phyloP scores from a whole-genome alignment of 179 eudicot species.

The Vitellaria paradoxa region DNA sequence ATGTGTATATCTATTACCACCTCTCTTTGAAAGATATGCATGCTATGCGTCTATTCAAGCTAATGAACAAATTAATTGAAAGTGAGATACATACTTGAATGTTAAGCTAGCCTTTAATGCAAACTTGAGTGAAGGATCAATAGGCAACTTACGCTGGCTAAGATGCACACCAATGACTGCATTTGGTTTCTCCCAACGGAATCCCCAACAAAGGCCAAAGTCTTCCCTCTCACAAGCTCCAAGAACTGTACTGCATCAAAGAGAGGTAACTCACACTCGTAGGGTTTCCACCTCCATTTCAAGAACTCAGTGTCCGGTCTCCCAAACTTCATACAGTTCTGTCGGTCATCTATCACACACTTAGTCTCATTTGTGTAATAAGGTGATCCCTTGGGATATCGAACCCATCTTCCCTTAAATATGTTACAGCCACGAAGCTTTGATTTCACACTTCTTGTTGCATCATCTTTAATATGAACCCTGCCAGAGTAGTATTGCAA shows the following conservation, averaged over 20 bases:
- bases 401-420: neutral
- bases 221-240: conserved; percentile 26
- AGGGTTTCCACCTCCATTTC: conserved; percentile 50
- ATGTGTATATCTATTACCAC: no score
- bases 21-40: no score
- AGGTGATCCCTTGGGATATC: neutral
- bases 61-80: no score
- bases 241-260: conserved; percentile 34
- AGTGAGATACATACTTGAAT: no score
- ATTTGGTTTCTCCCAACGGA: conserved; percentile 47
- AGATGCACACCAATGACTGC: conserved; percentile 38
- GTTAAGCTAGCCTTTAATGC: neutral
- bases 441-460: neutral
- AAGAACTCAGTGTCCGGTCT: conserved; percentile 37
- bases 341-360: conserved; percentile 20
- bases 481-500: no score
- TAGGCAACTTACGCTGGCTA: conserved; percentile 1
- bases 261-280: conserved; percentile 27
- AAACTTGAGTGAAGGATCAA: no score
- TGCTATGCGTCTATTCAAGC: no score
- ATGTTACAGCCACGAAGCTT: neutral
- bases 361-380: conserved; percentile 2
- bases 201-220: conserved; percentile 46
- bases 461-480: no score
- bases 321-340: conserved; percentile 45